A percentile compares a stretch with the other conserved stretches of the same genome.
phyloP scores from a whole-genome alignment of 331 rosid genomes.

The Malus hybrid region DNA sequence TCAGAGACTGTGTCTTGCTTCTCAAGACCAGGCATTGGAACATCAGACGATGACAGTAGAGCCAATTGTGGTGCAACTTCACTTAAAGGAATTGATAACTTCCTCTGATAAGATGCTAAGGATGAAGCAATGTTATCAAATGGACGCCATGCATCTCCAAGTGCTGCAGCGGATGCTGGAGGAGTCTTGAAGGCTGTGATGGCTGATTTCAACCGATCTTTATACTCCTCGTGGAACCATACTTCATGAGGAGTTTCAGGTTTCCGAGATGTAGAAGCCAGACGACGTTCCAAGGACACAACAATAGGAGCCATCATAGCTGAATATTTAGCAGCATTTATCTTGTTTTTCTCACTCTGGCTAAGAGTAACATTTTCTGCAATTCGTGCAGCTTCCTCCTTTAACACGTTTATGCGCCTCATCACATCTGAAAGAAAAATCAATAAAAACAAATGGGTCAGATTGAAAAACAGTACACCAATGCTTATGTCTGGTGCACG shows the following conservation, averaged over 20 bases:
- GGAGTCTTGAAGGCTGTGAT: slow-evolving; percentile 70
- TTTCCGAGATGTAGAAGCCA: slow-evolving; percentile 90
- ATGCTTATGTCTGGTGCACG: background rate
- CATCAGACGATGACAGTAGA: slow-evolving; percentile 75
- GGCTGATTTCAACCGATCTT: slow-evolving; percentile 66
- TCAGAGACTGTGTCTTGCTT: slow-evolving; percentile 55
- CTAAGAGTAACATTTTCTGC: slow-evolving; percentile 87
- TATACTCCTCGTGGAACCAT: slow-evolving; percentile 91
- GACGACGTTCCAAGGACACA: slow-evolving; percentile 94
- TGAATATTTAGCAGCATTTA: slow-evolving; percentile 90
- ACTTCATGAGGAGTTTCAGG: slow-evolving; percentile 96
- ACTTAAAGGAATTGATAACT: slow-evolving; percentile 68
- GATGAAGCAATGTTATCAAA: slow-evolving; percentile 89
- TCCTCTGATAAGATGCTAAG: slow-evolving; percentile 89
- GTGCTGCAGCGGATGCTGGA: slow-evolving; percentile 67
- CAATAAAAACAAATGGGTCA: slow-evolving; percentile 3
- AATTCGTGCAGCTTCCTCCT: slow-evolving; percentile 90
- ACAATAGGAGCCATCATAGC: slow-evolving; percentile 99
- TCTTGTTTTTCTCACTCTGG: slow-evolving; percentile 89
- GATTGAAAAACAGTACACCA: background rate
- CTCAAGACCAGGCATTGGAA: slow-evolving; percentile 99
- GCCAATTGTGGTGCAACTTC: slow-evolving; percentile 89
- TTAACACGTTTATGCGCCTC: slow-evolving; percentile 84
- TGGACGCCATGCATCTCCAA: slow-evolving; percentile 86
- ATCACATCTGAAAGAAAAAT: slow-evolving; percentile 71